A percentile compares a stretch with the other conserved stretches of the same genome.
phyloP scores from a whole-genome alignment of 2,329 filamentous ascomycete genomes.

The Alternaria infectoria region DNA sequence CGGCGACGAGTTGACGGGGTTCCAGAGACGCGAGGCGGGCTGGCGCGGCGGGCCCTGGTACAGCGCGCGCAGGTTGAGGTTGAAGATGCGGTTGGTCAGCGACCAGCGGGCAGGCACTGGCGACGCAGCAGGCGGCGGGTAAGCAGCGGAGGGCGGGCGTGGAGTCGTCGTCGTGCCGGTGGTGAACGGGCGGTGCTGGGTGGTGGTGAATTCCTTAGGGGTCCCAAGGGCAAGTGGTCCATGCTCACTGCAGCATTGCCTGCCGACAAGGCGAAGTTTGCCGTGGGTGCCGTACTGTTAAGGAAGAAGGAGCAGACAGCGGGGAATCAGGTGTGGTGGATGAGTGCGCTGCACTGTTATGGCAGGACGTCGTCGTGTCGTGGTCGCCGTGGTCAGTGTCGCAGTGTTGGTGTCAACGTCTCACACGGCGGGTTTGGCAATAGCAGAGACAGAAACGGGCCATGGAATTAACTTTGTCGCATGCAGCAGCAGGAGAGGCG shows the following conservation, averaged over 20 bases:
- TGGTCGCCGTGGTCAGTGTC: neutral
- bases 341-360: neutral
- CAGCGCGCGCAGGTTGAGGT: conserved; percentile 39
- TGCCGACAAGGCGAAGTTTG: neutral
- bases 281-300: neutral
- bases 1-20: conserved; percentile 67
- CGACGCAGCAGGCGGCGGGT: conserved; percentile 32
- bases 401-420: conserved; percentile 4
- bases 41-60: conserved; percentile 39
- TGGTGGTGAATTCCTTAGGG: conserved; percentile 16
- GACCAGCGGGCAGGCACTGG: conserved; percentile 47
- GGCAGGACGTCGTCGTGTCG: neutral
- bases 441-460: neutral
- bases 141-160: conserved; percentile 36
- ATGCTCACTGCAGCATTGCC: conserved; percentile 19
- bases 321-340: neutral
- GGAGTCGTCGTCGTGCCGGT: conserved; percentile 33
- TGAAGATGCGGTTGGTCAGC: conserved; percentile 52
- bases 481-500: neutral
- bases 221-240: conserved; percentile 14
- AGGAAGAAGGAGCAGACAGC: neutral
- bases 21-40: conserved; percentile 63
- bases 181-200: conserved; percentile 10
- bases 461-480: neutral
- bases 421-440: conserved; percentile 1